Percentiles rank a stretch among this genome's conserved stretches.
Conservation (phyloP, 106 monocot genomes). For the Triglochin maritima region DNA sequence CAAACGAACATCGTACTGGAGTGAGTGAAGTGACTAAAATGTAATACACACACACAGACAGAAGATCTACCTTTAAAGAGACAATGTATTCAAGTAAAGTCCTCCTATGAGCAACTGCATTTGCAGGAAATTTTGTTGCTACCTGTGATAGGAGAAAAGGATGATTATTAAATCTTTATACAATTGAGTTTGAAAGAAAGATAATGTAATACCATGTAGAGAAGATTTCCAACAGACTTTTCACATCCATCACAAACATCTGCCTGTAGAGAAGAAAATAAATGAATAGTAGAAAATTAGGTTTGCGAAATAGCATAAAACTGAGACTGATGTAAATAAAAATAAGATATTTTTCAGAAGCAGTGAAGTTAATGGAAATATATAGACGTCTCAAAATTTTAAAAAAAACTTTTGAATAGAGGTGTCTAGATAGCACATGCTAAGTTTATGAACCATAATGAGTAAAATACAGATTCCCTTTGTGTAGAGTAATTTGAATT, state of each 20-base stretch:
- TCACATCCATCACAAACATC: conserved; percentile 49
- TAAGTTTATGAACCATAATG: too few relatives aligned
- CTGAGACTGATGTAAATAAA: too few relatives aligned
- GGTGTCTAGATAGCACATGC: too few relatives aligned
- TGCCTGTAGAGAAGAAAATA: conserved; percentile 34
- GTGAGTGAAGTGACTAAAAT: background rate
- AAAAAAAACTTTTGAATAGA: too few relatives aligned
- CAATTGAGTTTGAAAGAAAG: background rate
- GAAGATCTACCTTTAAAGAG: conserved; percentile 43
- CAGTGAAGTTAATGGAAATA: too few relatives aligned
- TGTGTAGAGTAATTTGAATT: too few relatives aligned
- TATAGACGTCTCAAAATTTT: too few relatives aligned
- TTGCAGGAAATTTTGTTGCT: conserved; percentile 69
- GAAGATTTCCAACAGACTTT: conserved; percentile 74
- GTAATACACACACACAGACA: background rate
- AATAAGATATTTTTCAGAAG: too few relatives aligned
- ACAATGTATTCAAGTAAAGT: conserved; percentile 54
- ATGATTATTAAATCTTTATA: background rate
- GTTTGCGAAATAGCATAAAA: background rate
- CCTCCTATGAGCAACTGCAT: conserved; percentile 79
- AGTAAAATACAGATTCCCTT: too few relatives aligned
- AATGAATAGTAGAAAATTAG: background rate
- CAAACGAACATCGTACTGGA: background rate
- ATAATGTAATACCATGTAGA: conserved; percentile 48
- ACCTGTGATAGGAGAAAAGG: conserved; percentile 28